Evolutionary conservation across 805 yeast species (phyloP).

Genomic region (Pichia membranifaciens): DNA sequence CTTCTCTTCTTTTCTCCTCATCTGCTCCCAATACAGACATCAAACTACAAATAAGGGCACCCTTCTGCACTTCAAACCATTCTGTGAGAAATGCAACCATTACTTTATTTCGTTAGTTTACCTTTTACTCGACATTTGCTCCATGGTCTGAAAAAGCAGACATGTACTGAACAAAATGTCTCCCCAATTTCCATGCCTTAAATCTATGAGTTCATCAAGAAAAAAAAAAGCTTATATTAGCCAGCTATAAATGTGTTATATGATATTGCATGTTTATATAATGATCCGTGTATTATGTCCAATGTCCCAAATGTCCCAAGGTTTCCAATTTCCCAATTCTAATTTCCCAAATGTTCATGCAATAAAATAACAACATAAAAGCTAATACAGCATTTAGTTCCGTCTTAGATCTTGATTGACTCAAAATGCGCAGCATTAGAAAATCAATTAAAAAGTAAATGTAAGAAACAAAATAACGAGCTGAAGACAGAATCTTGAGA

Average conservation of each 20-base stretch:
- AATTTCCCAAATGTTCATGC: constrained; percentile 1
- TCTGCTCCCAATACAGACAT: not conserved
- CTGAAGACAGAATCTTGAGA: not conserved
- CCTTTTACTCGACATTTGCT: not conserved
- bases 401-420: not conserved
- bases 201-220: constrained; percentile 2
- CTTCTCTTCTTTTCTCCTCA: not conserved
- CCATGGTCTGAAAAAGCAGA: too few relatives aligned
- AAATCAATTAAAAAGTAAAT: constrained; percentile 2
- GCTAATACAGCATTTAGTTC: not conserved
- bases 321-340: not conserved
- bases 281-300: too few relatives aligned
- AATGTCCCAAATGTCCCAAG: not conserved
- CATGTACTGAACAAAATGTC: not conserved
- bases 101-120: not conserved
- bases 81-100: not conserved
- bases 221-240: constrained; percentile 4
- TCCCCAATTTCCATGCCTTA: not conserved
- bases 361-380: constrained; percentile 2
- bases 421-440: constrained; percentile 1
- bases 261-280: constrained; percentile 7
- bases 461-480: constrained; percentile 4
- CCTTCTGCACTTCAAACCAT: not conserved
- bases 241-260: not conserved
- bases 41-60: constrained; percentile 1